Evolutionary conservation across 164 flowering plant genomes (phyloP), one percentile per base, ranked within the genome.

Genomic region (Piper longum): DNA sequence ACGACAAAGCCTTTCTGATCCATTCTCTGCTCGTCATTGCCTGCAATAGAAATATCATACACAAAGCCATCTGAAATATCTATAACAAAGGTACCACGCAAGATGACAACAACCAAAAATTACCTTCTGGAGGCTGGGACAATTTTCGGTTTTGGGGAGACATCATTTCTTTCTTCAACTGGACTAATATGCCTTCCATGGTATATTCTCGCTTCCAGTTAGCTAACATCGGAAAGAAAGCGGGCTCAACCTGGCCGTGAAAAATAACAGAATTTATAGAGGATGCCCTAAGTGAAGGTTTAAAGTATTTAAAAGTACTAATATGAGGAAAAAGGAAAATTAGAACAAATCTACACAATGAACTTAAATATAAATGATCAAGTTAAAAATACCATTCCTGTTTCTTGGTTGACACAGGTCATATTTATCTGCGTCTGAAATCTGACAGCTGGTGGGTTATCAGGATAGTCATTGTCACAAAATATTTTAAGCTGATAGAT

Each of bases 401-500:
- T 82, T 67, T 89, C 96, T 41, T 73, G 89, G 69, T 82, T 83
- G 67, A 89, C 89, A 62, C 92, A 86, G 42, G 79, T 79, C 96
- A 89, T 86, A 72, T 86, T 89, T 45, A 89, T 78, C 75, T 83
- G 71, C 42, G 86, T 71, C 63, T 89, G 92, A 69, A 89, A 89
- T 75, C 81, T 81, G 16, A 86, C 89, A 40, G 79, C 67, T 14
- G 89, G 90, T 42, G 86, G 92, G 60, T 73, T 79, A 61, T 84
- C 89, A 13, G 91, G 96, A 72, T 85, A 89, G 63, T 89, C 87
- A 63, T 79, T 74, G 65, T 85, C 89, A 67, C 92, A 86, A 63
- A 83, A 89, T 44, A 89, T 68, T 62, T 88, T 89, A 75, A 89
- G 74, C 76, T 89, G 90, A 75, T 82, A 85, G 67, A 89, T 89